These are phyloP conservation scores for Zangia roseola DNA, from an alignment of 768 basidiomycete species.

Conservation along the genomic window DNA sequence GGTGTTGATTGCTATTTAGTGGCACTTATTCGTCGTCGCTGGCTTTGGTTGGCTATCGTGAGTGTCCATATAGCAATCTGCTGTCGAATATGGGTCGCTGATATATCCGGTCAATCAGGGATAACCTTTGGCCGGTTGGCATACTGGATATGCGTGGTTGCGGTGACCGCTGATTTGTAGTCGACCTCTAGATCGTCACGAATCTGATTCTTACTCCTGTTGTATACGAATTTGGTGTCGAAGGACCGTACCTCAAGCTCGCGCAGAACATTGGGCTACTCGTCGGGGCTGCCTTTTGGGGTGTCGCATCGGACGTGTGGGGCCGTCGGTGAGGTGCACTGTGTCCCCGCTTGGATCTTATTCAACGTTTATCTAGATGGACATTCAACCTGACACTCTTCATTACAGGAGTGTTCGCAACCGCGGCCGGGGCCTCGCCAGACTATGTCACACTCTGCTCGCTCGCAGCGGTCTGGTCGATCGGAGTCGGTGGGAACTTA, in stretches of 20 bases:
- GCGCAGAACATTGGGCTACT: slow-evolving; percentile 72
- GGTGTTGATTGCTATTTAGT: slow-evolving; percentile 36
- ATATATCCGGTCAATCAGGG: slow-evolving; percentile 38
- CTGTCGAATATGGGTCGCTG: neutral
- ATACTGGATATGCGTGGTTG: neutral
- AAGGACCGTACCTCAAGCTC: slow-evolving; percentile 62
- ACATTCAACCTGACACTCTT: slow-evolving; percentile 72
- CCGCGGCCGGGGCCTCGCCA: slow-evolving; percentile 58
- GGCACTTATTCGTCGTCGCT: slow-evolving; percentile 60
- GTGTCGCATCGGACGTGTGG: slow-evolving; percentile 68
- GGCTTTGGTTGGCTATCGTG: slow-evolving; percentile 79
- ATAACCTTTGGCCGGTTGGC: slow-evolving; percentile 72
- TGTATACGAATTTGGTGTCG: slow-evolving; percentile 60
- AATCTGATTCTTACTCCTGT: slow-evolving; percentile 64
- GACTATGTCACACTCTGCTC: slow-evolving; percentile 51
- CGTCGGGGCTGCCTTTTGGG: slow-evolving; percentile 70
- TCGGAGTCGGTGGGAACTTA: slow-evolving; percentile 71
- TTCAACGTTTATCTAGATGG: slow-evolving; percentile 38
- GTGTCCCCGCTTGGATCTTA: neutral
- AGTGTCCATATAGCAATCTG: slow-evolving; percentile 31
- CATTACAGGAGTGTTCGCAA: slow-evolving; percentile 64
- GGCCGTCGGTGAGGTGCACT: slow-evolving; percentile 49
- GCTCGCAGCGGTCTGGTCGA: slow-evolving; percentile 54
- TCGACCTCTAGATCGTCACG: slow-evolving; percentile 50
- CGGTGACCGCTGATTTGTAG: neutral